Base-by-base conservation (phyloP, 495 filamentous ascomycete species). In the Aspergillus sclerotiicarbonarius region DNA sequence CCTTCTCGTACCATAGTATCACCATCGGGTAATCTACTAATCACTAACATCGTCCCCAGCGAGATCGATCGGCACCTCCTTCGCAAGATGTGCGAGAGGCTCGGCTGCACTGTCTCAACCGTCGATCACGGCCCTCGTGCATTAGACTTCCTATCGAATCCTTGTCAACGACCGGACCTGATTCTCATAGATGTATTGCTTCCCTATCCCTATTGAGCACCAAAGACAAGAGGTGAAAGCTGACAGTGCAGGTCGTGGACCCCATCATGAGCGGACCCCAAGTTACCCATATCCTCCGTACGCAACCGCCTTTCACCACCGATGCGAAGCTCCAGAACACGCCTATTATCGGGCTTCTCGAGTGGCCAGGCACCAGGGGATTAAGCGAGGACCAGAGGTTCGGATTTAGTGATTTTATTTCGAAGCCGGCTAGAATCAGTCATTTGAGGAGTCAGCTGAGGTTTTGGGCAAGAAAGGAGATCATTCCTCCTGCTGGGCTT, bases 121-220 rank as follows among this genome's bases (percentile, higher is more conserved):
- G 56, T n/a, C 2, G 6, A 48, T 13, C n/a, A 58, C 46, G 56
- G 48, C 56, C 56, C 52, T 29, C 48, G 46, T 21, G 56, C 56
- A 19, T 50, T 52, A 25, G 45, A 58, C 18, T 58, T 52, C 35
- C 47, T 51, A 13, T 20, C 55, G 2, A 33, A 6, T 15, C 56
- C 45, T 8, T 57, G 30, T 58, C 48, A 47, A 21, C 55, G 48
- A 15, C 56, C 49, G 10, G 48, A 58, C 12, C 29, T 52, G 1
- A 58, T 52, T 6, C 13, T 58, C 37, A 58, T 58, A 37, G 56
- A 52, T 53, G 56, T 45, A 58, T 45, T 3, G 21, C 31, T 46
- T 4, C 12, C 35, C 45, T 6, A n/a, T 15, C 32, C 21, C 39
- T 39, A 43, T 7, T 10, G 16, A 45, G 32, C 18, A 54, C 31